Evolutionary conservation across 208 protist species (phyloP).

Genomic region (Crithidia sp.): DNA sequence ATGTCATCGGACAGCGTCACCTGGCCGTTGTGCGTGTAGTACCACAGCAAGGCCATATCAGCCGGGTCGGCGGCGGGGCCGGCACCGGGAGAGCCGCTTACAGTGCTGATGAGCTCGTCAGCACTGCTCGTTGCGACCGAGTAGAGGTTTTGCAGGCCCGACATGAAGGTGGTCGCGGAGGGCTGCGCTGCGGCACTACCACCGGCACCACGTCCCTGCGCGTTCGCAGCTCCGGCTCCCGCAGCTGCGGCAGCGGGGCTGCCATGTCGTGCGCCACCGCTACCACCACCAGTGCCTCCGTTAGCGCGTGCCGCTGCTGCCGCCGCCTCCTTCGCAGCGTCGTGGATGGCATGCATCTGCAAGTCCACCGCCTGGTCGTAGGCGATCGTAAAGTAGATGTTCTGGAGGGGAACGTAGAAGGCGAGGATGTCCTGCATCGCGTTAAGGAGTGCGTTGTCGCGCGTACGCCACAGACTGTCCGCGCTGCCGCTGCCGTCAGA

Average conservation of each 20-base stretch:
- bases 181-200: background rate
- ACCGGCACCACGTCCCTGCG: background rate
- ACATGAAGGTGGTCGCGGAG: slow-evolving; percentile 54
- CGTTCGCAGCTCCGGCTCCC: background rate
- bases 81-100: slow-evolving; percentile 12
- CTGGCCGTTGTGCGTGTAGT: slow-evolving; percentile 40
- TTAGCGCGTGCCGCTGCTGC: slow-evolving; percentile 7
- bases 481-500: background rate
- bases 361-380: slow-evolving; percentile 78
- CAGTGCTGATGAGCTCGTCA: slow-evolving; percentile 31
- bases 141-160: slow-evolving; percentile 66
- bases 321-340: slow-evolving; percentile 24
- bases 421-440: slow-evolving; percentile 79
- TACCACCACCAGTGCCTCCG: background rate
- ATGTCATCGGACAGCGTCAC: slow-evolving; percentile 82
- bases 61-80: slow-evolving; percentile 3
- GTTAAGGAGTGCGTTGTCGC: slow-evolving; percentile 62
- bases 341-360: slow-evolving; percentile 55
- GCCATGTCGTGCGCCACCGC: background rate
- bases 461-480: slow-evolving; percentile 31
- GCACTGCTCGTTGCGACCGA: slow-evolving; percentile 48
- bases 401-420: slow-evolving; percentile 83
- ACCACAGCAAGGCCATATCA: slow-evolving; percentile 31
- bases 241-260: background rate
- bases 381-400: slow-evolving; percentile 70